Percentiles rank a stretch among this genome's conserved stretches.
These are phyloP conservation scores for Blastobotrys peoriensis DNA, from an alignment of 805 yeast genomes.

Conservation along the genomic window DNA sequence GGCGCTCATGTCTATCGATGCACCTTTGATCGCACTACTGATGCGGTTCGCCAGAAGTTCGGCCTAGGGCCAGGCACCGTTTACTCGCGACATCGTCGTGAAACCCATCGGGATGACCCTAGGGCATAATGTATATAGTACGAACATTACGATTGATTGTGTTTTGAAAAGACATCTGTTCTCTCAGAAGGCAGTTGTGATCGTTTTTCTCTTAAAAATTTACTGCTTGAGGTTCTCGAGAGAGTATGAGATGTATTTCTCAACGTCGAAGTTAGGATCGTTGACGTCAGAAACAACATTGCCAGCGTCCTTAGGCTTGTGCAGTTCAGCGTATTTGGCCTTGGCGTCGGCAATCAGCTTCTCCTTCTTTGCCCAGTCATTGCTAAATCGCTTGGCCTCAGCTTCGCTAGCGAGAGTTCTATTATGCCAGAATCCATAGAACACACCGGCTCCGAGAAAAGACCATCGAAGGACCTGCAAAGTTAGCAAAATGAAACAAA, in stretches of 20 bases:
- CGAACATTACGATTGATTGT: too few species aligned
- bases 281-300: conserved; percentile 58
- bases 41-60: conserved; percentile 59
- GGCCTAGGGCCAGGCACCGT: conserved; percentile 74
- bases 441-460: conserved; percentile 80
- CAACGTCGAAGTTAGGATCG: conserved; percentile 88
- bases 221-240: conserved; percentile 10
- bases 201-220: too few species aligned
- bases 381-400: conserved; percentile 49
- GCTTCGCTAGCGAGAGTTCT: conserved; percentile 57
- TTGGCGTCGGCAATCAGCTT: conserved; percentile 83
- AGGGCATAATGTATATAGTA: conserved; percentile 2
- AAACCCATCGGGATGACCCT: neutral
- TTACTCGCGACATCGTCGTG: conserved; percentile 26
- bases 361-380: conserved; percentile 57
- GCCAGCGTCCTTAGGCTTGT: conserved; percentile 33
- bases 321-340: conserved; percentile 72
- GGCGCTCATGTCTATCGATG: conserved; percentile 94
- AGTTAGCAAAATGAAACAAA: neutral
- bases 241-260: conserved; percentile 29
- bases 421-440: conserved; percentile 86
- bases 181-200: too few species aligned
- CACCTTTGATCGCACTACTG: conserved; percentile 70
- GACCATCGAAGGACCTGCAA: conserved; percentile 86
- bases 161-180: too few species aligned